Evolutionary conservation across 2,329 filamentous ascomycete genomes (phyloP).

Genomic region (Cladosporium austrohemisphaericum): DNA sequence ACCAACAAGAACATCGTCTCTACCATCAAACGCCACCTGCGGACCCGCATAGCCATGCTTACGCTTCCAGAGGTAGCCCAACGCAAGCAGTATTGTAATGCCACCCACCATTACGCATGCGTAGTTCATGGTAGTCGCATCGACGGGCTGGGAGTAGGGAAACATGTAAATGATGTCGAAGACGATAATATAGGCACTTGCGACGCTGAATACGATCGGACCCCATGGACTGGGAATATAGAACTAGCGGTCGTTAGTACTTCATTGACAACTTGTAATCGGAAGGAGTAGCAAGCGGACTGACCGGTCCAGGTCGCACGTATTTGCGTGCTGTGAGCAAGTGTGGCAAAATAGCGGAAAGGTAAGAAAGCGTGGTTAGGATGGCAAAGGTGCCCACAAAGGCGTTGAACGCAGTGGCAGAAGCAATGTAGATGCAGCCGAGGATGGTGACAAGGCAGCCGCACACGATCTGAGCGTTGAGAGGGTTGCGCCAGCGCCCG

Average conservation of each 20-base stretch:
- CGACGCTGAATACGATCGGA: conserved; percentile 50
- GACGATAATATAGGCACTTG: conserved; percentile 56
- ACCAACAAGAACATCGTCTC: conserved; percentile 27
- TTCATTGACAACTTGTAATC: too few species aligned
- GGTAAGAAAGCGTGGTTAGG: conserved; percentile 55
- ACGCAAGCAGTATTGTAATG: conserved; percentile 47
- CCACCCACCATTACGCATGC: conserved; percentile 51
- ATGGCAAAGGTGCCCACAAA: conserved; percentile 61
- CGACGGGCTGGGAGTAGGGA: conserved; percentile 46
- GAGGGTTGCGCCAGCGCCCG: conserved; percentile 47
- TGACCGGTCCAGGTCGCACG: conserved; percentile 50
- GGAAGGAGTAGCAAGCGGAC: not conserved
- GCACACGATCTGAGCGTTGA: conserved; percentile 54
- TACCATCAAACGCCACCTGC: conserved; percentile 24
- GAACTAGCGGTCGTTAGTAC: conserved; percentile 37
- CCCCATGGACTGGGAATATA: conserved; percentile 49
- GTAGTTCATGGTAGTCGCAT: conserved; percentile 52
- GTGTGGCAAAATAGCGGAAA: conserved; percentile 58
- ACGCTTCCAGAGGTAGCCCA: conserved; percentile 44
- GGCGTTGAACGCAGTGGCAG: conserved; percentile 62
- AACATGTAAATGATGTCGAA: conserved; percentile 64
- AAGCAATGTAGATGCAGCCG: conserved; percentile 64
- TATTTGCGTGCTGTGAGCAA: conserved; percentile 37
- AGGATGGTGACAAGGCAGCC: conserved; percentile 52
- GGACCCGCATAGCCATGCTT: conserved; percentile 40